Evolutionary conservation across 225 moss, liverwort and hornwort genomes (phyloP).

Genomic region (Physcomitrium patens): DNA sequence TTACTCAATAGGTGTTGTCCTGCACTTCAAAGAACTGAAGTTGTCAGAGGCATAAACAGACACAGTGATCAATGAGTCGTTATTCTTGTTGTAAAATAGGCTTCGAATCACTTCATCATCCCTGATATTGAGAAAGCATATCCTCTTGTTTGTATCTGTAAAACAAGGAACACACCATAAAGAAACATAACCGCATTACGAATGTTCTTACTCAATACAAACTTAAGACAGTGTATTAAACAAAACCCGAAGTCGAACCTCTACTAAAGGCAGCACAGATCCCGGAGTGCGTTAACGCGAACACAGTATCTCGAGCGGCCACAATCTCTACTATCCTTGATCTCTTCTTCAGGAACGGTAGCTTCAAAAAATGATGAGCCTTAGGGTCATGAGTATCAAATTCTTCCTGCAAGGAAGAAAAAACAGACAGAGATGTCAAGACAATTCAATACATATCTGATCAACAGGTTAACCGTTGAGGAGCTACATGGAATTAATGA

Average conservation of each 20-base stretch:
- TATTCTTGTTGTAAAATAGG: conserved; percentile 86
- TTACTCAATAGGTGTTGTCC: conserved; percentile 84
- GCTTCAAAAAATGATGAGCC: conserved; percentile 78
- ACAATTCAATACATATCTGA: no score
- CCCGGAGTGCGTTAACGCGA: conserved; percentile 83
- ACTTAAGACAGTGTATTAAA: neutral
- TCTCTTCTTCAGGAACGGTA: conserved; percentile 84
- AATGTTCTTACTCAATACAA: neutral
- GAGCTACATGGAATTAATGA: no score
- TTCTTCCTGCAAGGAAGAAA: conserved; percentile 61
- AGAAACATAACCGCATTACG: neutral
- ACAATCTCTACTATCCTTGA: conserved; percentile 89
- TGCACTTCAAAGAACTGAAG: conserved; percentile 83
- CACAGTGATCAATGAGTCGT: conserved; percentile 77
- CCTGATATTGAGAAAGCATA: conserved; percentile 84
- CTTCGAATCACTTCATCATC: conserved; percentile 83
- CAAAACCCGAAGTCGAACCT: conserved; percentile 38
- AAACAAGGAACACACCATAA: neutral
- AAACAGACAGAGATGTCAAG: no score
- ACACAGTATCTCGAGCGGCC: conserved; percentile 85
- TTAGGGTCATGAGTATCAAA: conserved; percentile 90
- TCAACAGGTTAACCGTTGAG: no score
- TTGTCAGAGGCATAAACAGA: conserved; percentile 82
- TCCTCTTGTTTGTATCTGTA: conserved; percentile 80
- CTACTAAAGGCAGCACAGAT: conserved; percentile 90